Percentiles rank a stretch among this genome's conserved stretches.
phyloP scores from a whole-genome alignment of 2,329 filamentous ascomycete genomes.

The Ophiostoma sp. region DNA sequence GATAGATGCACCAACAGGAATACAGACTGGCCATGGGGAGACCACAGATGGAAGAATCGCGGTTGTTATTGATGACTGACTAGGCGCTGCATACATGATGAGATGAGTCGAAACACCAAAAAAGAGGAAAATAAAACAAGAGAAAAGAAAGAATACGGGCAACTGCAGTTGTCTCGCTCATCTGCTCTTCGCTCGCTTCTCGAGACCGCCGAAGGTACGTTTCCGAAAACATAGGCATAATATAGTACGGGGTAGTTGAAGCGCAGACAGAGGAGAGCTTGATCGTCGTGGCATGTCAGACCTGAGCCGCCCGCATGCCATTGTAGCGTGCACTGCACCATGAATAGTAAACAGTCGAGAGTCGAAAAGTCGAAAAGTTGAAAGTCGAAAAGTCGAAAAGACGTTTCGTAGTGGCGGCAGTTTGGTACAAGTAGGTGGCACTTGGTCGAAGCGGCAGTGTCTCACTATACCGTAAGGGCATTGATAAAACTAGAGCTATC shows the following conservation, averaged over 20 bases:
- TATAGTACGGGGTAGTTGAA: not conserved
- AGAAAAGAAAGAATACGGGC: not conserved
- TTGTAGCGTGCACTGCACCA: not conserved
- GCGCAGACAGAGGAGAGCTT: not conserved
- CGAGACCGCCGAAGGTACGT: conserved; percentile 22
- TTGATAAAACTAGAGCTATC: not conserved
- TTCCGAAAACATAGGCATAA: not conserved
- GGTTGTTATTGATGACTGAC: no score
- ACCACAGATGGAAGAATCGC: not conserved
- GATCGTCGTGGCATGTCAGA: not conserved
- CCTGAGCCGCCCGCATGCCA: not conserved
- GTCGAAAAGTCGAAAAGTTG: no score
- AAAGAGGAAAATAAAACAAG: not conserved
- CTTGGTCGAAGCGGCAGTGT: no score
- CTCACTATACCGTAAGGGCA: no score
- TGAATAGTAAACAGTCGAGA: no score
- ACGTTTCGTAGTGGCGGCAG: no score
- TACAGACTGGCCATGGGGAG: not conserved
- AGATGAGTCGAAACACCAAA: not conserved
- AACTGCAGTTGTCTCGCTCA: conserved; percentile 22
- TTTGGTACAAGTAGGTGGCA: no score
- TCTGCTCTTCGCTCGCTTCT: conserved; percentile 23
- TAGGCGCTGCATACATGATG: not conserved
- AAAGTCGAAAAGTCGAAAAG: no score
- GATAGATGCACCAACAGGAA: not conserved